Evolutionary conservation across 2,329 filamentous ascomycete genomes (phyloP).

Genomic region (Aureobasidium sp.): DNA sequence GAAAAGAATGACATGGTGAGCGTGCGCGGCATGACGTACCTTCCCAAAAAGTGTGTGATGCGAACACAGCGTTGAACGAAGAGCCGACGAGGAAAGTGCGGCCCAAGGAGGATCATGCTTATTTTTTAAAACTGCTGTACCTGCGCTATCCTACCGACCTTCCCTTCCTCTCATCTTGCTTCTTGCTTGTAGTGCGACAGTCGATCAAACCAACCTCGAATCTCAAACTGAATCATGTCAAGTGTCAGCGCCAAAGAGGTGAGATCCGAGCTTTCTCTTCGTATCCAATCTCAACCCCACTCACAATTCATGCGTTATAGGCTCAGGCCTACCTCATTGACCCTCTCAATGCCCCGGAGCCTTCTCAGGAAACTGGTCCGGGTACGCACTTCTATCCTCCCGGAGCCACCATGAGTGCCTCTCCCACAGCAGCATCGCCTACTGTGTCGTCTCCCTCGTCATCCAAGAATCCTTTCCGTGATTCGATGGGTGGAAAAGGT

Average conservation of each 20-base stretch:
- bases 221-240: neutral
- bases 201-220: neutral
- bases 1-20: conserved; percentile 2
- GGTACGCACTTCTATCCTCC: conserved; percentile 45
- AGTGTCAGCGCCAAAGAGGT: conserved; percentile 20
- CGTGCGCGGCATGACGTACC: conserved; percentile 11
- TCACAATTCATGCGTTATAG: conserved; percentile 34
- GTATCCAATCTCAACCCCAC: conserved; percentile 4
- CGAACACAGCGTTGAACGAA: neutral
- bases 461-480: conserved; percentile 40
- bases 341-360: conserved; percentile 61
- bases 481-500: conserved; percentile 17
- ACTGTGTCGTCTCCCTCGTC: conserved; percentile 28
- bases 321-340: conserved; percentile 61
- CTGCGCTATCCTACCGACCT: conserved; percentile 9
- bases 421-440: conserved; percentile 30
- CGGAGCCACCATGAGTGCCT: conserved; percentile 18
- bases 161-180: neutral
- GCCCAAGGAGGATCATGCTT: neutral
- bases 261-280: neutral
- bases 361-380: conserved; percentile 60
- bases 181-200: neutral
- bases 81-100: neutral
- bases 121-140: conserved; percentile 6
- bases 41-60: conserved; percentile 7